Conservation (phyloP, 2,329 filamentous ascomycete genomes). For the Lachnellula suecica region DNA sequence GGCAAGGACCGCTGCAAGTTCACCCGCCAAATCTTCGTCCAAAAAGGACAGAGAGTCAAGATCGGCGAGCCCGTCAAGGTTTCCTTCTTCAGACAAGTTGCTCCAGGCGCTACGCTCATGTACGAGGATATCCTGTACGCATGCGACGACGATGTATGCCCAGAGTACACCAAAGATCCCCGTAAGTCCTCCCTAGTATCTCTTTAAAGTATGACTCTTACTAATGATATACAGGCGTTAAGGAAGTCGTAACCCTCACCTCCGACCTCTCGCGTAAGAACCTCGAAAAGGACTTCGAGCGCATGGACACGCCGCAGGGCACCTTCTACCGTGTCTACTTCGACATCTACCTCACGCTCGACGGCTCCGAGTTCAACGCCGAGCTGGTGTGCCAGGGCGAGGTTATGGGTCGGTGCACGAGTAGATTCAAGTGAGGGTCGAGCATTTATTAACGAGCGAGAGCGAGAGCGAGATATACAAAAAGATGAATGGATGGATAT, state of each 20-base stretch:
- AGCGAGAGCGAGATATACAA: background rate
- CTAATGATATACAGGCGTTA: conserved; percentile 70
- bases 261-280: conserved; percentile 97
- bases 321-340: conserved; percentile 87
- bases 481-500: background rate
- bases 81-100: conserved; percentile 96
- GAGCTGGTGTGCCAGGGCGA: conserved; percentile 99
- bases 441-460: background rate
- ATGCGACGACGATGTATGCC: conserved; percentile 96
- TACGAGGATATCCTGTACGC: conserved; percentile 98
- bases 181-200: conserved; percentile 63
- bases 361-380: conserved; percentile 96
- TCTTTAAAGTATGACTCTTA: conserved; percentile 2
- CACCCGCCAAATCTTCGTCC: conserved; percentile 95
- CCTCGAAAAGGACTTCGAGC: conserved; percentile 97
- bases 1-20: conserved; percentile 99
- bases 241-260: conserved; percentile 96
- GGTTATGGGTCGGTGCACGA: conserved; percentile 95
- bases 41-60: conserved; percentile 98
- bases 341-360: conserved; percentile 85
- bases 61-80: conserved; percentile 99
- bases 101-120: conserved; percentile 95
- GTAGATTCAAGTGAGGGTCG: conserved; percentile 66
- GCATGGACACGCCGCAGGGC: conserved; percentile 98
- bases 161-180: conserved; percentile 98